phyloP scores from a whole-genome alignment of 108 stramenopile species.

The Asterionellopsis glacialis region DNA sequence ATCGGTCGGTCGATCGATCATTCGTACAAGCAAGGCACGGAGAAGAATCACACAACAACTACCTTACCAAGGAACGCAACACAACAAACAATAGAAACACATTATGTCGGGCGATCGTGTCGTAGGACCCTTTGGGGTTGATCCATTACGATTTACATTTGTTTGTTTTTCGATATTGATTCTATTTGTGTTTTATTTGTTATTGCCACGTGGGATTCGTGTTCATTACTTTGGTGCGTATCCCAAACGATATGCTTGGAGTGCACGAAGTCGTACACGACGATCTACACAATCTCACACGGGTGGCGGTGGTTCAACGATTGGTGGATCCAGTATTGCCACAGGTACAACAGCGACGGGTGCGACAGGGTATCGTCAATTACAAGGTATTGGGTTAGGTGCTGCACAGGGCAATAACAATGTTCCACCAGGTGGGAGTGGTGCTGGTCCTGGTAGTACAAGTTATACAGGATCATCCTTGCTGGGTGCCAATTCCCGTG shows the following conservation, averaged over 20 bases:
- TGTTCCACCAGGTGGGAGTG: neutral
- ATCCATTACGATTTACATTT: conserved; percentile 55
- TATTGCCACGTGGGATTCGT: conserved; percentile 62
- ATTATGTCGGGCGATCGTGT: too few species aligned
- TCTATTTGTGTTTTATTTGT: conserved; percentile 66
- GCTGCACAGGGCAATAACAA: neutral
- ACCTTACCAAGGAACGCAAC: too few species aligned
- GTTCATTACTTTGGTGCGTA: conserved; percentile 79
- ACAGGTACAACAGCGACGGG: neutral
- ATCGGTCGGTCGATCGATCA: too few species aligned
- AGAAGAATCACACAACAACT: too few species aligned
- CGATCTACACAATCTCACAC: too few species aligned
- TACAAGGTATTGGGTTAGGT: neutral
- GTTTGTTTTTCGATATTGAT: conserved; percentile 40
- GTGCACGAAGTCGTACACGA: conserved; percentile 43
- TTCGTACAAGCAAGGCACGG: too few species aligned
- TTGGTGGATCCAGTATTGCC: too few species aligned
- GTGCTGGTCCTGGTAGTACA: neutral
- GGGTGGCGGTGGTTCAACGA: conserved; percentile 3
- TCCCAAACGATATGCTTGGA: conserved; percentile 84
- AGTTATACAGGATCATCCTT: neutral
- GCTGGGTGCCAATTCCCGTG: conserved; percentile 1
- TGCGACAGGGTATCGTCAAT: neutral
- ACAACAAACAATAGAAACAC: too few species aligned
- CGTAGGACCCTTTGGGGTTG: conserved; percentile 55